A percentile compares a stretch with the other conserved stretches of the same genome.
phyloP scores from a whole-genome alignment of 2,329 filamentous ascomycete genomes.

The Juglanconis juglandina region DNA sequence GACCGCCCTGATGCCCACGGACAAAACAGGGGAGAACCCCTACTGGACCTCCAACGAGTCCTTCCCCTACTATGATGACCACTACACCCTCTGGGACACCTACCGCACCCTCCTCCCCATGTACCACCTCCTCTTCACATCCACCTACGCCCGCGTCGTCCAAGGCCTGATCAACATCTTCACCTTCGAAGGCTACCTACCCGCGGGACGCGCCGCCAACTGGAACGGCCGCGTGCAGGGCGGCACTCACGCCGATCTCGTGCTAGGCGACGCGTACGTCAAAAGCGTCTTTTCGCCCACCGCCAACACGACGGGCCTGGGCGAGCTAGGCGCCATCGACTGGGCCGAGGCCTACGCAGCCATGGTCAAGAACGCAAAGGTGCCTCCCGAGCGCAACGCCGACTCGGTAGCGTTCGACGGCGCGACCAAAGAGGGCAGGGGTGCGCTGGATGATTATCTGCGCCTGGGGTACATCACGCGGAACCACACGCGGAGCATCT shows the following conservation, averaged over 20 bases:
- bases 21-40: constrained; percentile 52
- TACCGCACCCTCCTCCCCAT: constrained; percentile 30
- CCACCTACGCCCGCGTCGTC: constrained; percentile 49
- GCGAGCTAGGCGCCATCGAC: constrained; percentile 23
- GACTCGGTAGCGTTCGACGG: constrained; percentile 44
- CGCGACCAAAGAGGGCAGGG: constrained; percentile 48
- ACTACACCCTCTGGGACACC: constrained; percentile 31
- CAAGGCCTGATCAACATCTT: constrained; percentile 51
- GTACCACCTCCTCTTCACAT: constrained; percentile 45
- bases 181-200: constrained; percentile 46
- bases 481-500: constrained; percentile 43
- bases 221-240: constrained; percentile 53
- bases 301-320: constrained; percentile 17
- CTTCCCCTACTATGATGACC: constrained; percentile 32
- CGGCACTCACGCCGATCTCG: constrained; percentile 53
- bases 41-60: constrained; percentile 40
- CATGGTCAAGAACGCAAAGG: constrained; percentile 49
- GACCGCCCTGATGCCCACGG: constrained; percentile 53
- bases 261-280: constrained; percentile 54
- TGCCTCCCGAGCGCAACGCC: constrained; percentile 42
- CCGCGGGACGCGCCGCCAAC: constrained; percentile 47
- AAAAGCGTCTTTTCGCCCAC: constrained; percentile 30
- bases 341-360: constrained; percentile 46
- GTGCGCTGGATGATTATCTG: constrained; percentile 52
- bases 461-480: constrained; percentile 49